Percentiles rank a stretch among this genome's conserved stretches.
Evolutionary conservation across 1,284 basidiomycete genomes (phyloP).

Genomic region (Leccinum holopus): DNA sequence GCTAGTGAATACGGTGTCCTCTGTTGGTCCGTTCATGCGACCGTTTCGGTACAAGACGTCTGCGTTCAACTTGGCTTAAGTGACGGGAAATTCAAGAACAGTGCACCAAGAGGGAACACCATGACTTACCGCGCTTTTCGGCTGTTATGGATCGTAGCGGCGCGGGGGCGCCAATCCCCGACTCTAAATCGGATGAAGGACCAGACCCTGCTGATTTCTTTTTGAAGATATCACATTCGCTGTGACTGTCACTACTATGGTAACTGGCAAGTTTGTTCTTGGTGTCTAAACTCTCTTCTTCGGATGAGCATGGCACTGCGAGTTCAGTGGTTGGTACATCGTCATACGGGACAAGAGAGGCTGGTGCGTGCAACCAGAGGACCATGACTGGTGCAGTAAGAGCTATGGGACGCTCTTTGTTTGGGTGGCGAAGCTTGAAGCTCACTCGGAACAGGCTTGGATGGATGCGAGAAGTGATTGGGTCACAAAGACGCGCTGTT

Average conservation of each 20-base stretch:
- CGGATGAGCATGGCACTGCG: constrained; percentile 11
- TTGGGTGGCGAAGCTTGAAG: too few species aligned
- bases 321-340: neutral
- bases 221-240: constrained; percentile 84
- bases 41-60: constrained; percentile 35
- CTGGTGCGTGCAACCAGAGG: too few species aligned
- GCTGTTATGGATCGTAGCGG: constrained; percentile 55
- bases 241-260: constrained; percentile 67
- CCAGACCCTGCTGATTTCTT: constrained; percentile 65
- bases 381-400: too few species aligned
- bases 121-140: constrained; percentile 53
- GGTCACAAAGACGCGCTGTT: too few species aligned
- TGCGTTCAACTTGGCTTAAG: constrained; percentile 49
- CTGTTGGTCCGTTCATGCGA: constrained; percentile 29
- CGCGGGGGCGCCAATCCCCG: too few species aligned
- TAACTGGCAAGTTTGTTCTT: constrained; percentile 66
- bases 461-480: too few species aligned
- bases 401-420: too few species aligned
- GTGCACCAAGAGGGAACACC: too few species aligned
- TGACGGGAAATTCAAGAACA: constrained; percentile 30
- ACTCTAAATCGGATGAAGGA: too few species aligned
- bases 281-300: constrained; percentile 28
- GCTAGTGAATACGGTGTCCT: constrained; percentile 29
- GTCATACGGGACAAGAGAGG: too few species aligned
- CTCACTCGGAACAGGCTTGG: too few species aligned